Base-by-base conservation (phyloP, 164 flowering plant genomes). In the Kalanchoe fedtschenkoi region DNA sequence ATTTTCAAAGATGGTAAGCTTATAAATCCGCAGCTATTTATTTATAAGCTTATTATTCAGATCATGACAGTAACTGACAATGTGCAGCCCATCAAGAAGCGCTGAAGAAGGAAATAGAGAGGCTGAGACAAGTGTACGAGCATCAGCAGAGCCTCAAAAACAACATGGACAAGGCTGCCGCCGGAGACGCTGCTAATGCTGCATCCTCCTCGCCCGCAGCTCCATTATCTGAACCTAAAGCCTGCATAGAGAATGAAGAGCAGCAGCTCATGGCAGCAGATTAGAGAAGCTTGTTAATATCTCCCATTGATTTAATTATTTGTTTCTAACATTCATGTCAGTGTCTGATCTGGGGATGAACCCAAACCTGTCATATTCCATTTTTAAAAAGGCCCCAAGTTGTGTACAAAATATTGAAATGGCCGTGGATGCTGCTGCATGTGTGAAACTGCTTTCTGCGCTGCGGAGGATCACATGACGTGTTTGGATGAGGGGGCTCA, bases 61-160 rank as follows among this genome's bases (percentile, higher is more conserved):
- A n/a, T 44, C 8, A 44, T 44, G 51, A 44, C 24, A 4, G 4
- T n/a, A n/a, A 44, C n/a, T n/a, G n/a, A 1, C 21, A 44, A n/a
- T 41, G 30, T 85, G 79, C 83, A 89, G 96, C 96, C 65, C 91
- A 89, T 76, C 91, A 83, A 77, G 96, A 87, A 65, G 91, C 96
- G 62, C 26, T 89, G 78, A 89, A 75, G 74, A 87, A 80, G 67
- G 96, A 89, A 64, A 85, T 89, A 56, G 88, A 89, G 76, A 85
- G 96, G 71, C 71, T 89, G 63, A 81, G 87, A 72, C 85, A 87
- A 76, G 82, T 89, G 7, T 85, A 80, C 68, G 79, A 80, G 24
- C 26, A 24, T 44, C 83, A 87, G 32, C 84, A 87, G 37, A 76
- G 63, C 63, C 63, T 81, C 4, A 81, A 80, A 72, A 85, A 80